Percentiles rank a stretch among this genome's conserved stretches.
Conservation (phyloP, 176 grass and related monocot species). For the Aegilops speltoides region DNA sequence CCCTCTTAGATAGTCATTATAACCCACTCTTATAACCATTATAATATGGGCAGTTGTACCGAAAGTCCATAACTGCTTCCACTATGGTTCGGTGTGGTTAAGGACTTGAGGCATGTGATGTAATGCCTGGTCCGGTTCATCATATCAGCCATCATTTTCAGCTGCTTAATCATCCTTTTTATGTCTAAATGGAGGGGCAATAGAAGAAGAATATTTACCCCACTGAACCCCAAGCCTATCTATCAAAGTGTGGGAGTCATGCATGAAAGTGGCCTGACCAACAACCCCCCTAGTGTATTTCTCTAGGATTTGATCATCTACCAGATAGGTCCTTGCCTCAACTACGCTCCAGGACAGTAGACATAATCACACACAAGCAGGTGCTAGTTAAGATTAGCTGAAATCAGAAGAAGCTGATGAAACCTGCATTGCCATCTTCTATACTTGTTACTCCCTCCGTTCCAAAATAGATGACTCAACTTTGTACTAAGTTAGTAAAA, state of each 20-base stretch:
- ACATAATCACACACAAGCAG: slow-evolving; percentile 28
- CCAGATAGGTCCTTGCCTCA: slow-evolving; percentile 23
- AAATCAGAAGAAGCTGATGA: background rate
- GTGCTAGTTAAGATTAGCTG: slow-evolving; percentile 37
- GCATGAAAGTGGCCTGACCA: slow-evolving; percentile 14
- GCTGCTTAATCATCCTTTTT: background rate
- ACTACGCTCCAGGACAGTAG: slow-evolving; percentile 20
- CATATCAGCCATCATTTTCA: slow-evolving; percentile 38
- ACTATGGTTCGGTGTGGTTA: background rate
- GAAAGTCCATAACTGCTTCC: slow-evolving; percentile 26
- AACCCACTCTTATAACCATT: background rate
- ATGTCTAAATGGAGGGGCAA: slow-evolving; percentile 26
- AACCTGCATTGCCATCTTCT: background rate
- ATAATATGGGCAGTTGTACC: slow-evolving; percentile 6
- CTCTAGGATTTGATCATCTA: slow-evolving; percentile 45
- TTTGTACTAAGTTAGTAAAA: no score
- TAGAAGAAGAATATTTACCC: slow-evolving; percentile 18
- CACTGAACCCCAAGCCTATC: slow-evolving; percentile 1
- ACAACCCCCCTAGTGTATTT: slow-evolving; percentile 8
- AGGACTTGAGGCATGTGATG: background rate
- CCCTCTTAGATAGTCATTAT: background rate
- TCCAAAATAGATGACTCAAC: no score
- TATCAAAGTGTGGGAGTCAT: slow-evolving; percentile 1
- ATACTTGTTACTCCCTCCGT: no score
- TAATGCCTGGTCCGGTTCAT: slow-evolving; percentile 4